Percentiles rank a stretch among this genome's conserved stretches.
These are phyloP conservation scores for Parsonsia alboflavescens DNA, from an alignment of 257 asterid species.

Conservation along the genomic window DNA sequence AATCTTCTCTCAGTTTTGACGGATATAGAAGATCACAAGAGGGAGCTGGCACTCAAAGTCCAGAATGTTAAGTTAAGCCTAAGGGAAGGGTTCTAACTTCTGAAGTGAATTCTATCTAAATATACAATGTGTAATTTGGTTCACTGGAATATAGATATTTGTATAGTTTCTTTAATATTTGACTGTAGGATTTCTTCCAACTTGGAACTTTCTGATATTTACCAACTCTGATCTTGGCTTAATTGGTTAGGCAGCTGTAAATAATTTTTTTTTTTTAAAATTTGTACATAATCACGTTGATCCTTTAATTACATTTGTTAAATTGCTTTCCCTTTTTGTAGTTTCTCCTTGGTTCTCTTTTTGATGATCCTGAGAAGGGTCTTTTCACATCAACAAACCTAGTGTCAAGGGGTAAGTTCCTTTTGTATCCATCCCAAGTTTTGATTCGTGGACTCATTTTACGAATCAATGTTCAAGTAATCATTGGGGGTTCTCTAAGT, in stretches of 20 bases:
- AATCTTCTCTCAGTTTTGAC: slow-evolving; percentile 74
- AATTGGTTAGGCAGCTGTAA: background rate
- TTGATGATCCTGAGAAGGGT: too few species aligned
- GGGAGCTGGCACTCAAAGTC: slow-evolving; percentile 64
- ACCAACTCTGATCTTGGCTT: background rate
- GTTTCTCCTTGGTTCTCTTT: too few species aligned
- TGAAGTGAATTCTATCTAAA: background rate
- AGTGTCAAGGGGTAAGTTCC: too few species aligned
- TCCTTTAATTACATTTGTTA: too few species aligned
- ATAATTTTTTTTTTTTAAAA: background rate
- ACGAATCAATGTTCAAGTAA: too few species aligned
- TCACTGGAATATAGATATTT: background rate
- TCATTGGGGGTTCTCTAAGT: too few species aligned
- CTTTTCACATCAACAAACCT: too few species aligned
- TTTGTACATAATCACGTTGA: background rate
- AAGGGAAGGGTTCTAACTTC: slow-evolving; percentile 44
- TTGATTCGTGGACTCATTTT: too few species aligned
- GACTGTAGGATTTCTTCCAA: too few species aligned
- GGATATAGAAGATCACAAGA: slow-evolving; percentile 91
- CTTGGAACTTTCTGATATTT: background rate
- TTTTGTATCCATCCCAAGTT: too few species aligned
- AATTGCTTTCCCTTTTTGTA: too few species aligned
- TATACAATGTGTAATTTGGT: background rate
- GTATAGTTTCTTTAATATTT: background rate
- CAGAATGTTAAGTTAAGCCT: slow-evolving; percentile 69